Percentiles rank a stretch among this genome's conserved stretches.
Evolutionary conservation across 371 early-diverging fungal genomes (phyloP).

Genomic region (Mortierella sp.): DNA sequence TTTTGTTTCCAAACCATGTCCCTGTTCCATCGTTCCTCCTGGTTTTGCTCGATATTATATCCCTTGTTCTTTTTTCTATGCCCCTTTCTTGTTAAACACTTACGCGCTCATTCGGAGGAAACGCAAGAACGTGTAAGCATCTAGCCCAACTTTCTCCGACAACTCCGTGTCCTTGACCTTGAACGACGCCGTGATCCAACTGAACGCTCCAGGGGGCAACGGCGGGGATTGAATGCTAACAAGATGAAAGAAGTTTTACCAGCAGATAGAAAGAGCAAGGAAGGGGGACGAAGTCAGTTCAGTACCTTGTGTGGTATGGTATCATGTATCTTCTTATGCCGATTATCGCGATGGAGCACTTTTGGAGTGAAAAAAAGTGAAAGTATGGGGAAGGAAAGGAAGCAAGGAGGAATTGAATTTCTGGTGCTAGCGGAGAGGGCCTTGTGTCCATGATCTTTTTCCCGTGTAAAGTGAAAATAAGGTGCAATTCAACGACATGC

Average conservation of each 20-base stretch:
- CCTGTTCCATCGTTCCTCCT: not conserved
- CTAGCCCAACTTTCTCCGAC: constrained; percentile 75
- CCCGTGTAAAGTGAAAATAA: not conserved
- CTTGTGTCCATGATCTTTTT: not conserved
- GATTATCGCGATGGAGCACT: not conserved
- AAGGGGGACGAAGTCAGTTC: not conserved
- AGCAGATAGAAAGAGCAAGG: not conserved
- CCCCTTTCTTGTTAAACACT: constrained; percentile 17
- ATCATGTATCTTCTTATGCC: not conserved
- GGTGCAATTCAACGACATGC: not conserved
- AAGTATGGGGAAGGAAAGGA: not conserved
- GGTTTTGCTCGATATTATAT: not conserved
- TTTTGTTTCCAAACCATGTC: not conserved
- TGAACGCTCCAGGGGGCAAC: constrained; percentile 64
- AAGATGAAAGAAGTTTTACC: not conserved
- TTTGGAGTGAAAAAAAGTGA: not conserved
- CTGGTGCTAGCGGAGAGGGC: not conserved
- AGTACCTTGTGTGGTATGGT: not conserved
- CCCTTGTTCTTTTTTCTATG: not conserved
- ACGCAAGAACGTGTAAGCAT: constrained; percentile 84
- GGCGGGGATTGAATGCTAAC: constrained; percentile 71
- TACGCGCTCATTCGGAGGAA: constrained; percentile 74
- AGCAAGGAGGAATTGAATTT: not conserved
- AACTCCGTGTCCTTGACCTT: constrained; percentile 69
- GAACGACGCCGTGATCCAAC: constrained; percentile 75